phyloP scores from a whole-genome alignment of 2,329 filamentous ascomycete genomes.

The Claviceps citrina region DNA sequence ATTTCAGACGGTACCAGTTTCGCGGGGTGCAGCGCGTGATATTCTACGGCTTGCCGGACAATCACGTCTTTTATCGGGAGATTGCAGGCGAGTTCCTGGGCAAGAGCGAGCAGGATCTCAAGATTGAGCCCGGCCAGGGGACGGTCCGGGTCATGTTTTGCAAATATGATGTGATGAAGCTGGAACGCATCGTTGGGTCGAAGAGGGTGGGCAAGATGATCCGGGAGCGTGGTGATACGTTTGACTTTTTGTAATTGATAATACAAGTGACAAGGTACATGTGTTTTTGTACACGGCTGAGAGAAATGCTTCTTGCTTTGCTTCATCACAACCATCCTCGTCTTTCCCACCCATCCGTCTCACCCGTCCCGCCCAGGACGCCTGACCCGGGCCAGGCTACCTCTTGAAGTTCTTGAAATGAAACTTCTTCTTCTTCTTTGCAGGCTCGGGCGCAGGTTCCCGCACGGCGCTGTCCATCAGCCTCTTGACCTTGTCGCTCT shows the following conservation, averaged over 20 bases:
- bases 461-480: conserved; percentile 18
- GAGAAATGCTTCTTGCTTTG: neutral
- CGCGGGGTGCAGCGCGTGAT: conserved; percentile 71
- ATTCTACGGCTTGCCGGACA: conserved; percentile 82
- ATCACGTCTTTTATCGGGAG: conserved; percentile 67
- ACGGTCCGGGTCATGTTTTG: conserved; percentile 56
- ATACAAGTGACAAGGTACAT: conserved; percentile 1
- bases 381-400: neutral
- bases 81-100: conserved; percentile 53
- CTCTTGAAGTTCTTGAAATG: too few relatives aligned
- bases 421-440: conserved; percentile 8
- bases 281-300: neutral
- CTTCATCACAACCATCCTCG: neutral
- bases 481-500: conserved; percentile 18
- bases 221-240: conserved; percentile 70
- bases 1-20: conserved; percentile 79
- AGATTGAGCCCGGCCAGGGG: conserved; percentile 42
- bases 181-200: conserved; percentile 77
- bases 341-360: neutral
- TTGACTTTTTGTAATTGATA: conserved; percentile 63
- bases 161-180: conserved; percentile 73
- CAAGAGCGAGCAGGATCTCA: conserved; percentile 41
- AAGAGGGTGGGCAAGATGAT: conserved; percentile 74
- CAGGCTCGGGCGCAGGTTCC: conserved; percentile 15
- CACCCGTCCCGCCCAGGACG: neutral